Base-by-base conservation (phyloP, 2,329 filamentous ascomycete species). In the Paecilomyces fulvus region DNA sequence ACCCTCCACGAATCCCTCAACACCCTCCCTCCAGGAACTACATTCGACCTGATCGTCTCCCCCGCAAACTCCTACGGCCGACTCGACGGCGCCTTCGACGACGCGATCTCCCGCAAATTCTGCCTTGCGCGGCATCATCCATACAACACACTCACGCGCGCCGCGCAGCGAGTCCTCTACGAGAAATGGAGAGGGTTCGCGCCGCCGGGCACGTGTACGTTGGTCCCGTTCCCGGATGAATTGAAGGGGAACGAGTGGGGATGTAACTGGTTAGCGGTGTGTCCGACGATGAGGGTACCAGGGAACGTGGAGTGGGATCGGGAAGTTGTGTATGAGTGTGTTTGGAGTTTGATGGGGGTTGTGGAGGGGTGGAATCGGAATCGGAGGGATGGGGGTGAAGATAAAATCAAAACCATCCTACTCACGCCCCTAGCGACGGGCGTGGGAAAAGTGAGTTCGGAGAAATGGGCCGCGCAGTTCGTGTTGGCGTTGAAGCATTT, bases 371-470 rank as follows among this genome's bases (percentile, higher is more conserved):
- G 78, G 60, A 83, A 82, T 63, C 67, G 71, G 14, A 55, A 52
- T 4, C 56, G n/a, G n/a, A n/a, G n/a, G n/a, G n/a, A n/a, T n/a
- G n/a, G n/a, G n/a, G n/a, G n/a, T n/a, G n/a, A n/a, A n/a, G n/a
- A n/a, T 3, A 63, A 64, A 60, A 80, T 81, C 51, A 50, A 61
- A 4, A 75, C 65, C 12, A 58, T 82, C 8, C 66, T 82, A 12
- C 80, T 82, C 73, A 79, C 79, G 4, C 80, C 80, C 0, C 58
- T 82, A 60, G 80, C 76, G 2, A 80, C 78, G 0, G 80, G 80
- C 0, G 63, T 72, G 5, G 80, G 80, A 0, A 57, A 58, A 0
- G 73, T 82, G 31, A 78, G 72, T 61, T 61, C 73, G 6, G 67
- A 77, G 60, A 72, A 69, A 2, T 83, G 80, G 80, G 79, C 80